A percentile compares a stretch with the other conserved stretches of the same genome.
These are phyloP conservation scores for Obelidium mucronatum DNA, from an alignment of 192 early-diverging fungal species.

Conservation along the genomic window DNA sequence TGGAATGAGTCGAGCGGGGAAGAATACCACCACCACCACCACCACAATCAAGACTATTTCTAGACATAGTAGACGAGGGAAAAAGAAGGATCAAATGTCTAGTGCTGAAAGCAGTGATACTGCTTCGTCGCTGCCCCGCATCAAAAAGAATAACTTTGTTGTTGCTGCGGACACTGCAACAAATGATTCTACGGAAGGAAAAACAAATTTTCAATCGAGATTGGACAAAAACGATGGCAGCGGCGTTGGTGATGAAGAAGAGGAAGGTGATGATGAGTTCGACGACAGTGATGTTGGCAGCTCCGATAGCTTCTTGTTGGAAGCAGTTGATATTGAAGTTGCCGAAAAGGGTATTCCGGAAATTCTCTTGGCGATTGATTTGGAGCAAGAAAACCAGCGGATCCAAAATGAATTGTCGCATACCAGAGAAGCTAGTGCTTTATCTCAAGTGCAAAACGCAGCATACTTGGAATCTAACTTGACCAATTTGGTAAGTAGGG, in stretches of 20 bases:
- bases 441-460: not conserved
- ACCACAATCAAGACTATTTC: not conserved
- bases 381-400: constrained; percentile 1
- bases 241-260: not conserved
- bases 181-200: not conserved
- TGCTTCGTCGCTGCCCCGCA: not conserved
- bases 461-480: constrained; percentile 7
- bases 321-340: not conserved
- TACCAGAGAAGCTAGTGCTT: constrained; percentile 9
- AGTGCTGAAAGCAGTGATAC: not conserved
- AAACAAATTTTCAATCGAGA: not conserved
- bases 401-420: constrained; percentile 2
- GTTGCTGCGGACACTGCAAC: not conserved
- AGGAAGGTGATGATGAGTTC: not conserved
- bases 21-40: not conserved
- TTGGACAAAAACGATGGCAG: not conserved
- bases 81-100: not conserved
- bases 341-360: constrained; percentile 1
- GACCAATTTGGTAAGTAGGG: too few relatives aligned
- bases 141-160: not conserved
- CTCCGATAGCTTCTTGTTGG: not conserved
- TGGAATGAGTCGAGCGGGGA: not conserved
- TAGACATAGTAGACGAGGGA: not conserved
- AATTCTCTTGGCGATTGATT: not conserved
- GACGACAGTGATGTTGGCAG: not conserved